Base-by-base conservation (phyloP, 1,284 basidiomycete species). In the Apiotrichum porosum region DNA sequence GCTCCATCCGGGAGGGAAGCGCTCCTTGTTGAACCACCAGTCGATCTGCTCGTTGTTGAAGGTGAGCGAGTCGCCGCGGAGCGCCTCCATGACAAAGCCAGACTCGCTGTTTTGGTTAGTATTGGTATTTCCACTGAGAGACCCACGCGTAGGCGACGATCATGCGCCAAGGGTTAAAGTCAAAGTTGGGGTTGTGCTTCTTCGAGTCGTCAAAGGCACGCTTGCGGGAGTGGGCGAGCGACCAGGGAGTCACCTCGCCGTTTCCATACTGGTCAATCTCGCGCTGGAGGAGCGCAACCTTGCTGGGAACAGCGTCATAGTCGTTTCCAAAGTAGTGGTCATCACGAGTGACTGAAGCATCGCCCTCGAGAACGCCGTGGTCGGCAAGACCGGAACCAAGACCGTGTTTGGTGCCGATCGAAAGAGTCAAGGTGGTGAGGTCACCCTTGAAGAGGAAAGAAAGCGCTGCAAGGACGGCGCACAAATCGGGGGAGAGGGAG, bases 361-460 rank as follows among this genome's bases (percentile, higher is more conserved):
- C 49, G 22, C 53, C 53, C 53, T 55, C 53, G 44, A 55, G 46
- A 21, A 51, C 33, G 23, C 53, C 53, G 49, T 55, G 46, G 23
- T 19, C 21, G 2, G 42, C 43, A 30, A 55, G 31, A 37, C 53
- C 53, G 33, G 28, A 39, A 21, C 53, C 53, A 33, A 53, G 47
- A 18, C 32, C 41, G 37, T 23, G 8, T 19, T 40, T 18, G 40
- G 39, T 42, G 12, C 53, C 63, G 44, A 65, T 51, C 14, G 59
- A 61, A 31, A 65, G 49, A n/a, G 43, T 48, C 18, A 51, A 30
- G 37, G 58, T 59, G 32, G 54, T 42, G 21, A 62, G 49, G 49
- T 72, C 66, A 6, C 66, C 67, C 37, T 61, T 58, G 45, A 65
- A 63, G 21, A 61, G 41, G 31, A 59, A 54, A 13, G 59, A 61